These are phyloP conservation scores for Calonectria hawksworthii DNA, from an alignment of 2,329 filamentous ascomycete genomes.

Conservation along the genomic window DNA sequence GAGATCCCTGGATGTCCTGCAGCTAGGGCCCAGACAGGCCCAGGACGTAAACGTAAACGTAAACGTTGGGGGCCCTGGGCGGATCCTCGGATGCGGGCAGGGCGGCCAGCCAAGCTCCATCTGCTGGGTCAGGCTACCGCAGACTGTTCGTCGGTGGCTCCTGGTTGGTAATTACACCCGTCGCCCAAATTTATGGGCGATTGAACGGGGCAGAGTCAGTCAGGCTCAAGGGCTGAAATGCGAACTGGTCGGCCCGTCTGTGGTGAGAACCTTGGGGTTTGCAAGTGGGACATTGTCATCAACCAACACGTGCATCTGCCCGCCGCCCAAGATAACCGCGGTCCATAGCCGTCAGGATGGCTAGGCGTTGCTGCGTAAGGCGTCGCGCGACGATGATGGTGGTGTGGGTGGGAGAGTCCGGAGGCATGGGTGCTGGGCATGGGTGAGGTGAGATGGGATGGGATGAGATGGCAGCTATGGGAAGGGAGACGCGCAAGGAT, in stretches of 20 bases:
- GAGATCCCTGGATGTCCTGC: slow-evolving; percentile 44
- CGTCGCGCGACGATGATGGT: slow-evolving; percentile 18
- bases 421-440: slow-evolving; percentile 22
- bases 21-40: slow-evolving; percentile 31
- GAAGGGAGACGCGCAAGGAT: slow-evolving; percentile 27
- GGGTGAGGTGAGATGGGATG: slow-evolving; percentile 26
- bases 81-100: slow-evolving; percentile 21
- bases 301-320: slow-evolving; percentile 22
- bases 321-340: slow-evolving; percentile 20
- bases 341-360: slow-evolving; percentile 1
- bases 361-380: slow-evolving; percentile 5
- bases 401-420: slow-evolving; percentile 20
- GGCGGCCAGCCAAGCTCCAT: slow-evolving; percentile 6
- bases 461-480: slow-evolving; percentile 21
- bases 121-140: neutral
- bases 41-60: slow-evolving; percentile 23
- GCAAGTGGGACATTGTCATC: slow-evolving; percentile 12
- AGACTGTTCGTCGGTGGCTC: neutral
- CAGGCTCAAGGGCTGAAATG: neutral
- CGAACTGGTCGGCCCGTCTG: slow-evolving; percentile 21
- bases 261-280: slow-evolving; percentile 17
- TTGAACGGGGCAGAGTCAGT: neutral
- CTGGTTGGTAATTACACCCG: neutral
- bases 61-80: slow-evolving; percentile 24
- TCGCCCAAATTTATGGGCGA: neutral